Conservation (phyloP, 2,329 filamentous ascomycete genomes). For the Neopestalotiopsis sp. region DNA sequence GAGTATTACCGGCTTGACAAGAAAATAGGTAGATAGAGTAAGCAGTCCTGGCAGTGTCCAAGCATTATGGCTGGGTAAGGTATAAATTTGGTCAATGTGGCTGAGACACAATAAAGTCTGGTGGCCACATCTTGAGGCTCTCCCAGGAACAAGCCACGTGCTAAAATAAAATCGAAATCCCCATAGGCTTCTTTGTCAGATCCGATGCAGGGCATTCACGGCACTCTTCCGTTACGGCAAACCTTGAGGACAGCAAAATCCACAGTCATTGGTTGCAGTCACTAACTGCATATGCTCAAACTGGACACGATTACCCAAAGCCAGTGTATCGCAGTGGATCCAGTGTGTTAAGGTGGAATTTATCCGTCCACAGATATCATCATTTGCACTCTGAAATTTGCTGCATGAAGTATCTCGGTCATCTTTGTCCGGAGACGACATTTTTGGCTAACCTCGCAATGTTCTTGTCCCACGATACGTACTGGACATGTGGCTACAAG, state of each 20-base stretch:
- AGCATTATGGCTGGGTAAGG: not conserved
- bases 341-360: not conserved
- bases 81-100: not conserved
- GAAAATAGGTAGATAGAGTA: too few species aligned
- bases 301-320: not conserved
- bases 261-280: too few species aligned
- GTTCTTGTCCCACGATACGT: not conserved
- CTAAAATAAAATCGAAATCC: not conserved
- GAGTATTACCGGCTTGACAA: too few species aligned
- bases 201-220: not conserved
- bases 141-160: constrained; percentile 1
- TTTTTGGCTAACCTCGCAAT: not conserved
- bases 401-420: not conserved
- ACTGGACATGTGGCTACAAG: constrained; percentile 12
- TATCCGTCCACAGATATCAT: not conserved
- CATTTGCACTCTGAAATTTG: not conserved
- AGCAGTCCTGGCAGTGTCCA: not conserved
- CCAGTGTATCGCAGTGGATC: not conserved
- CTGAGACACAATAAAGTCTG: constrained; percentile 6
- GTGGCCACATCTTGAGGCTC: not conserved
- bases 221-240: not conserved
- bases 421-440: not conserved
- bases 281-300: not conserved
- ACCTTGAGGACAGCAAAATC: too few species aligned
- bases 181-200: too few species aligned